Conservation (phyloP, 164 flowering plant genomes). For the Vitis labrusca region DNA sequence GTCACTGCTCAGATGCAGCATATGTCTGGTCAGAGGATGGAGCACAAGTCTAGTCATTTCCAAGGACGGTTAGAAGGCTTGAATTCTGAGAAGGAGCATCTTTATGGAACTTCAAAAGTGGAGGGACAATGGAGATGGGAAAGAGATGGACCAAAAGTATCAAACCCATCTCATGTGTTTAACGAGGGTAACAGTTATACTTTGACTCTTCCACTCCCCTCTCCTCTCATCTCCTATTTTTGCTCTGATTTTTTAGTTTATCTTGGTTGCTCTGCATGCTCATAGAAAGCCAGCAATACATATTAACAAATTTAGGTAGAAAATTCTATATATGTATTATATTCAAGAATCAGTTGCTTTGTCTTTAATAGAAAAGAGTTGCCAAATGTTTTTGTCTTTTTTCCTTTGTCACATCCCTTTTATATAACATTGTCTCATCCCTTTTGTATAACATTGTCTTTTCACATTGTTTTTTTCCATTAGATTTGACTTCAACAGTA, state of each 20-base stretch:
- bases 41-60: slow-evolving; percentile 20
- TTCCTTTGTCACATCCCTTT: no score
- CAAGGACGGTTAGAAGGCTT: slow-evolving; percentile 30
- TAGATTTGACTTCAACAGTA: no score
- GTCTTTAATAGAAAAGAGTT: no score
- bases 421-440: no score
- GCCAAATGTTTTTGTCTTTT: no score
- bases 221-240: not conserved
- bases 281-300: no score
- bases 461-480: no score
- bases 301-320: no score
- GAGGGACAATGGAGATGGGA: slow-evolving; percentile 40
- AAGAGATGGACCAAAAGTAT: slow-evolving; percentile 26
- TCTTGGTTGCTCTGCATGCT: no score
- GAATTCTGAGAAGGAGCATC: slow-evolving; percentile 29
- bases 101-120: slow-evolving; percentile 14
- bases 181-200: slow-evolving; percentile 23
- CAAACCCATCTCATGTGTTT: slow-evolving; percentile 21
- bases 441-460: no score
- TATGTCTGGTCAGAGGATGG: slow-evolving; percentile 27
- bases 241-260: not conserved
- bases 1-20: slow-evolving; percentile 26
- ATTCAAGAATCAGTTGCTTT: no score
- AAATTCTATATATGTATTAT: no score
- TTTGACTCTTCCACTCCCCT: not conserved